Base-by-base conservation (phyloP, 2,329 filamentous ascomycete species). In the Beauveria scarabaeidicola region DNA sequence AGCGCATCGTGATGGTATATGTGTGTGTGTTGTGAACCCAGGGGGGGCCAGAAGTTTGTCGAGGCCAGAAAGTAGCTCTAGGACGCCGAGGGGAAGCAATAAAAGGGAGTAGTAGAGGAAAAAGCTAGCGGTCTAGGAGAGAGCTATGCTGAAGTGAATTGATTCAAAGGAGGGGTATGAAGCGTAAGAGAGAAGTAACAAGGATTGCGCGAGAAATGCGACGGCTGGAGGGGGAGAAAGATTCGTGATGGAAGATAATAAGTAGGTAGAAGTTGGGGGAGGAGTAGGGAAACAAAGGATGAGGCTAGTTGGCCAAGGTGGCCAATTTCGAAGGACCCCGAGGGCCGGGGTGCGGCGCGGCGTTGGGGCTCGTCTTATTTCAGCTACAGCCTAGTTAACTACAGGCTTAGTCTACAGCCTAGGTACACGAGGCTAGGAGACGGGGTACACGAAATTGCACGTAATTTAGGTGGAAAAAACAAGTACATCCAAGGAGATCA, bases 1-100 rank as follows among this genome's bases (percentile, higher is more conserved):
- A 79, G 70, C 81, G 84, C 84, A 87, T 87, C 63, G 65, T 78
- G 69, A 57, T 23, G 11, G 29, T 32, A 13, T 32, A 32, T 25
- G 38, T 44, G 56, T 53, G 58, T 60, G 58, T 54, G 55, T 50
- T 29, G 50, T 32, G 46, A 32, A 51, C 36, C 21, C 46, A 41
- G 36, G 25, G 46, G 54, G 46, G 17, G 25, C 15, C 23, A 21
- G 44, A 7, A 17, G 2, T 13, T 25, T 6, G 7, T 17, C 32
- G 36, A 21, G 32, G 17, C n/a, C 3, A 23, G 15, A 54, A 52
- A 52, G 40, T 23, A 41, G 52, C 41, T 47, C 8, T 13, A 40
- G 19, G 19, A 38, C 21, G n/a, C 41, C 3, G 46, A 17, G 46
- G 38, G 17, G 21, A 53, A 9, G 38, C 19, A 23, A 2, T 17